Base-by-base conservation (phyloP, 2,329 filamentous ascomycete species). In the Arthroderma sp. region DNA sequence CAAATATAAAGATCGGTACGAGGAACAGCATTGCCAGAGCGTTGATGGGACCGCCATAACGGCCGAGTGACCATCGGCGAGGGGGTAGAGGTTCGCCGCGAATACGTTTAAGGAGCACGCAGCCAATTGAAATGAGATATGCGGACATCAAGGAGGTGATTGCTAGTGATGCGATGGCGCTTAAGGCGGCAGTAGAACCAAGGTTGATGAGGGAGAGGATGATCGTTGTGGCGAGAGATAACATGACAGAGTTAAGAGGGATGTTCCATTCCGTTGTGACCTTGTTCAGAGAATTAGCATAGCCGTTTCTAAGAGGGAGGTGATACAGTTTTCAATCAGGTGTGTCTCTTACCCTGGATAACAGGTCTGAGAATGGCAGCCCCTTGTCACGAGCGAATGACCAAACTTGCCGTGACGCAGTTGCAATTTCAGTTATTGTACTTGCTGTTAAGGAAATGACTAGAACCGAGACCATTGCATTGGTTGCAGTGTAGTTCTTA, bases 401-500 rank as follows among this genome's bases (percentile, higher is more conserved):
- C 70, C 71, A 78, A 7, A 73, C 68, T 45, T 76, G 68, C 8
- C 75, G 67, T 0, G 74, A 77, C 0, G 75, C 74, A 0, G 77
- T 73, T 1, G 72, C 73, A 0, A 80, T 67, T 49, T 74, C 71
- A 1, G 70, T 70, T 15, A 75, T 69, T 9, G 68, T 71, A 32
- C 68, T 69, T 11, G 66, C 70, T 1, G 68, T 66, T 4, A 69
- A 59, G 29, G 73, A 68, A 11, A 74, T 56, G 3, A 74, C 63
- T 3, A 76, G 57, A 11, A 77, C 64, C 4, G 64, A 56, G 0
- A 67, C 63, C 68, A 77, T 74, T 15, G 69, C 65, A 1, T 68
- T 67, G 0, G 73, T 68, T 0, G 68, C 73, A 1, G 64, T 66
- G 2, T 65, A 56, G 11, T 67, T 71, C 1, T 65, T 59, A 2